Evolutionary conservation across 148 eudicot genomes (phyloP).

Genomic region (Fagopyrum homotropicum): DNA sequence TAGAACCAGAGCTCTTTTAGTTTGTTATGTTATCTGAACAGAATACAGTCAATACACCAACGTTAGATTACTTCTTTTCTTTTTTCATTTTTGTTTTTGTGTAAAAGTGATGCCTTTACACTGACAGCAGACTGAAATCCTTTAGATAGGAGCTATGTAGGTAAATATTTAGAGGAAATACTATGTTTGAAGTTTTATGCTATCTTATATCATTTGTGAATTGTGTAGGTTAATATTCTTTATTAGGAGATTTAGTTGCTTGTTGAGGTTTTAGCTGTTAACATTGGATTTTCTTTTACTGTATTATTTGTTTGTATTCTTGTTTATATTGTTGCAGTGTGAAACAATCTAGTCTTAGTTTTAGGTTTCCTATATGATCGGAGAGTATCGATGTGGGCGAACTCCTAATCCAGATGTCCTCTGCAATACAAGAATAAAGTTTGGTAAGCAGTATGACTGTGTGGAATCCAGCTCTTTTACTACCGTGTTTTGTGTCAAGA

Average conservation of each 20-base stretch:
- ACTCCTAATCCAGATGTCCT: conserved; percentile 99
- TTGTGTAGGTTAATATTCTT: background rate
- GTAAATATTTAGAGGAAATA: background rate
- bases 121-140: background rate
- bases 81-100: background rate
- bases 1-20: background rate
- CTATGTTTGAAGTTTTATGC: background rate
- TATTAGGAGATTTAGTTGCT: background rate
- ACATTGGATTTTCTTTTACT: background rate
- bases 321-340: conserved; percentile 15
- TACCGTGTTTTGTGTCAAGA: conserved; percentile 1
- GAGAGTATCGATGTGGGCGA: conserved; percentile 85
- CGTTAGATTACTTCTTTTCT: background rate
- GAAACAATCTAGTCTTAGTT: conserved; percentile 23
- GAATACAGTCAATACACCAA: background rate
- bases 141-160: background rate
- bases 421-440: conserved; percentile 96
- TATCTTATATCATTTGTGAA: background rate
- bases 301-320: conserved; percentile 12
- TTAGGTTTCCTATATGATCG: conserved; percentile 90
- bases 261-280: background rate
- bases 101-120: background rate
- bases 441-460: conserved; percentile 47
- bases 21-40: background rate
- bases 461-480: background rate